Evolutionary conservation across 2,329 filamentous ascomycete genomes (phyloP), one percentile per base, ranked within the genome.

Genomic region (Fusarium nodosum): DNA sequence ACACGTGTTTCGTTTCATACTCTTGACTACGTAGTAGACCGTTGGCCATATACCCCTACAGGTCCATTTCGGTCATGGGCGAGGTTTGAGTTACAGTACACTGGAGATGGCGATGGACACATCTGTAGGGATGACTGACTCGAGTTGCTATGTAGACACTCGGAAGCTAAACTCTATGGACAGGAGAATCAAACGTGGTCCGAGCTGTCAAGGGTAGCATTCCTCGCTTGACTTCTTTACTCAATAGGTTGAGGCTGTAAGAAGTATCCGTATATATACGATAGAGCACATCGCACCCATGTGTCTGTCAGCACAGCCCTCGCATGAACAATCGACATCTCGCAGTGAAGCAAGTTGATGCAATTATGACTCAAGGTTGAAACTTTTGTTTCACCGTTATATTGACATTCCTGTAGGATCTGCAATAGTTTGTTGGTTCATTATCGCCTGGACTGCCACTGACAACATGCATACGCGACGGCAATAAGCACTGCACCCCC

Each of bases 361-460:
- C 22, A 24, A 36, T 7, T 3, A 16, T 18, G 13, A 28, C 22
- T 22, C 24, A 13, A 39, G n/a, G 11, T 28, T 7, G 3, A 28
- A 39, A 41, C 24, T 18, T 22, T 41, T 24, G n/a, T 28, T 24
- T 13, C 18, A 39, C 18, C n/a, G 3, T 51, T 11, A 9, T 7
- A 39, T 51, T 41, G n/a, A 20, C 48, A 28, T 18, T 24, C 34
- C 48, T n/a, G 13, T 13, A 13, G 18, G n/a, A 24, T 51, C 30
- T 45, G 16, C 36, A 34, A 16, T 16, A 18, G 36, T 39, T 7
- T 13, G 26, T 31, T 22, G 38, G 53, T 53, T 20, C 33, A 50
- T 30, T n/a, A 57, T 57, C 31, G 45, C 51, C 26, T 55, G 46
- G 56, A 52, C 36, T 47, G 39, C 10, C 22, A 20, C 20, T 24